Evolutionary conservation across 2,329 filamentous ascomycete species (phyloP).

Genomic region (Microdochium nivale): DNA sequence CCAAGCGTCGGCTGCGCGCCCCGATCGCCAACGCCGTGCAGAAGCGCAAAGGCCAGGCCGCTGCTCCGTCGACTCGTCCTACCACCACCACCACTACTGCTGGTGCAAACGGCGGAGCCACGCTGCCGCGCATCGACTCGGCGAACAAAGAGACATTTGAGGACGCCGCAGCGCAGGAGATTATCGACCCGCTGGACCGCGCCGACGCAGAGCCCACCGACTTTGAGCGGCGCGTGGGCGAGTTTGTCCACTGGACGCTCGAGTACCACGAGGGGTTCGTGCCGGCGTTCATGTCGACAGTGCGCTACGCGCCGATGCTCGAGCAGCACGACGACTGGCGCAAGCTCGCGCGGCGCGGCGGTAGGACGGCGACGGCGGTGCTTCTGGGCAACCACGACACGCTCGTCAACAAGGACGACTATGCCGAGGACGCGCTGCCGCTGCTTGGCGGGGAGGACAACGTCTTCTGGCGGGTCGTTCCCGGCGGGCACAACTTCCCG

Average conservation of each 20-base stretch:
- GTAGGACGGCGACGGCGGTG: conserved; percentile 38
- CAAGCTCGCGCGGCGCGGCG: conserved; percentile 30
- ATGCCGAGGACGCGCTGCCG: conserved; percentile 38
- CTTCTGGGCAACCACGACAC: conserved; percentile 42
- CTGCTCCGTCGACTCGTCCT: too few relatives aligned
- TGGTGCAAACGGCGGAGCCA: conserved; percentile 4
- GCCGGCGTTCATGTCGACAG: conserved; percentile 48
- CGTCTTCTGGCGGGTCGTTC: conserved; percentile 41
- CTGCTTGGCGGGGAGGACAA: conserved; percentile 40
- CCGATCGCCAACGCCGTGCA: conserved; percentile 35
- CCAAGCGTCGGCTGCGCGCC: conserved; percentile 36
- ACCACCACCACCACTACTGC: conserved; percentile 8
- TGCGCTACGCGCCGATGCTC: conserved; percentile 44
- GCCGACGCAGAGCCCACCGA: conserved; percentile 15
- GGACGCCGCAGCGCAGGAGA: conserved; percentile 34
- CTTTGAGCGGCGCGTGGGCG: conserved; percentile 37
- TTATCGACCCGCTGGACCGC: conserved; percentile 18
- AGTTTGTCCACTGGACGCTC: conserved; percentile 51
- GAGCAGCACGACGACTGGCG: conserved; percentile 43
- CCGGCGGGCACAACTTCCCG: conserved; percentile 53
- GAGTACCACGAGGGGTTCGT: conserved; percentile 48
- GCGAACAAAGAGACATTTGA: conserved; percentile 23
- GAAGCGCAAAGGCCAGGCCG: conserved; percentile 11
- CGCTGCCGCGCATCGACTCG: conserved; percentile 6
- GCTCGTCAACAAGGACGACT: conserved; percentile 42